These are phyloP conservation scores for Morella rubra DNA, from an alignment of 306 rosid species.

Conservation along the genomic window DNA sequence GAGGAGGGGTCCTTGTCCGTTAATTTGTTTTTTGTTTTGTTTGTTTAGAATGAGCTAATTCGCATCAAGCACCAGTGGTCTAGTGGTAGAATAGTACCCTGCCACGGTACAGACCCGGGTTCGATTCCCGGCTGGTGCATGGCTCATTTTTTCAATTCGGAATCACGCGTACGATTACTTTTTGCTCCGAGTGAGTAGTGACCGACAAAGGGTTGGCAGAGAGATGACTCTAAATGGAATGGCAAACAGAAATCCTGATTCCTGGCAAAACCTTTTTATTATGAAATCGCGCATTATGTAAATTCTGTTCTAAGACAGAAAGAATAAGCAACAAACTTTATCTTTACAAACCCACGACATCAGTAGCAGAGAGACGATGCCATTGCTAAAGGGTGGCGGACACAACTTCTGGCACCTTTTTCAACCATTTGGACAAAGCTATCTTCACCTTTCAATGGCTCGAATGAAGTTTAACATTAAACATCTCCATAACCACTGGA, in stretches of 20 bases:
- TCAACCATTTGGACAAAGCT: not conserved
- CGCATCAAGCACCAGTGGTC: slow-evolving; percentile 38
- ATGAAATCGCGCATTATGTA: too few species aligned
- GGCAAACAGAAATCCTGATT: not conserved
- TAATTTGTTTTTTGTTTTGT: not conserved
- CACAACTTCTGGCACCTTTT: not conserved
- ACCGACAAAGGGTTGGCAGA: too few species aligned
- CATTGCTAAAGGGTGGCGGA: not conserved
- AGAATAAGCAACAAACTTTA: not conserved
- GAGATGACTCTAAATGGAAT: not conserved
- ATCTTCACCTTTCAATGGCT: not conserved
- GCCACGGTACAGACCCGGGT: slow-evolving; percentile 47
- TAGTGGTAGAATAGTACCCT: slow-evolving; percentile 58
- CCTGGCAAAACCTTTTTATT: not conserved
- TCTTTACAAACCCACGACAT: not conserved
- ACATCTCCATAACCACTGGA: not conserved
- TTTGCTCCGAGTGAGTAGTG: not conserved
- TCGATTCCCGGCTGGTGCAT: slow-evolving; percentile 56
- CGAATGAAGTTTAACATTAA: not conserved
- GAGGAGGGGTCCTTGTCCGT: not conserved
- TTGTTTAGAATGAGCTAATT: accelerated
- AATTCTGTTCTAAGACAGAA: not conserved
- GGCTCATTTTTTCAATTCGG: too few species aligned
- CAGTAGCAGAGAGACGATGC: not conserved
- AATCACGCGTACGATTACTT: too few species aligned